These are phyloP conservation scores for Mallotus japonicus DNA, from an alignment of 441 rosid species.

Conservation along the genomic window DNA sequence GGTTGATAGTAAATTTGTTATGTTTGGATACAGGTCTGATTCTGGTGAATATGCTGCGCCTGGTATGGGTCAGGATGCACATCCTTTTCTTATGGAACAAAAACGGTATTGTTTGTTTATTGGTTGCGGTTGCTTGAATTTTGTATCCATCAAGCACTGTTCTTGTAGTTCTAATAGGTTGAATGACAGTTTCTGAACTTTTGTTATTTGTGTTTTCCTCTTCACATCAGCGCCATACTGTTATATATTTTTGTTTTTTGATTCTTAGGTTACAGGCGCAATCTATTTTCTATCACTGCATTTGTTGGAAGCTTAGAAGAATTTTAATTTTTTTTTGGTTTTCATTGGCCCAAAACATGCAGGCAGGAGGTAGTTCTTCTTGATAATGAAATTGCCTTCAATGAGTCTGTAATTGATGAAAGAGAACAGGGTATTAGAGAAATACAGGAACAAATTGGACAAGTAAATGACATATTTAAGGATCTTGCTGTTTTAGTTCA, in stretches of 20 bases:
- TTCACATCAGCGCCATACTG: background rate
- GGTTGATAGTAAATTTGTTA: slow-evolving; percentile 1
- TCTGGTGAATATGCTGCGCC: slow-evolving; percentile 33
- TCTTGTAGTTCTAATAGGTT: too few relatives aligned
- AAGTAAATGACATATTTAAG: slow-evolving; percentile 66
- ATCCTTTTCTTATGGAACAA: slow-evolving; percentile 51
- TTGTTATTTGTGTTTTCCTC: background rate
- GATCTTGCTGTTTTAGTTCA: slow-evolving; percentile 75
- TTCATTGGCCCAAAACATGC: slow-evolving; percentile 19
- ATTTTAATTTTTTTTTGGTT: background rate
- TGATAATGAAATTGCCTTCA: slow-evolving; percentile 67
- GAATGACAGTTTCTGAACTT: background rate
- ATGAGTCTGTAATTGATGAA: slow-evolving; percentile 73
- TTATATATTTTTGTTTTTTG: background rate
- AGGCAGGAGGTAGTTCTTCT: slow-evolving; percentile 57
- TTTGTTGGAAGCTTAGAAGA: slow-evolving; percentile 9
- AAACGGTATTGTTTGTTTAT: slow-evolving; percentile 30
- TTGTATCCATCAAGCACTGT: too few relatives aligned
- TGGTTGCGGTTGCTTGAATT: too few relatives aligned
- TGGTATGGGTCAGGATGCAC: slow-evolving; percentile 36
- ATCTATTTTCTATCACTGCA: background rate
- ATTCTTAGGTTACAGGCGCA: background rate
- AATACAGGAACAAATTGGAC: slow-evolving; percentile 58
- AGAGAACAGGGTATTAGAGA: slow-evolving; percentile 67
- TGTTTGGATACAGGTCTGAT: slow-evolving; percentile 34